These are phyloP conservation scores for Aureobasidium leucospermi DNA, from an alignment of 2,329 filamentous ascomycete species.

Conservation along the genomic window DNA sequence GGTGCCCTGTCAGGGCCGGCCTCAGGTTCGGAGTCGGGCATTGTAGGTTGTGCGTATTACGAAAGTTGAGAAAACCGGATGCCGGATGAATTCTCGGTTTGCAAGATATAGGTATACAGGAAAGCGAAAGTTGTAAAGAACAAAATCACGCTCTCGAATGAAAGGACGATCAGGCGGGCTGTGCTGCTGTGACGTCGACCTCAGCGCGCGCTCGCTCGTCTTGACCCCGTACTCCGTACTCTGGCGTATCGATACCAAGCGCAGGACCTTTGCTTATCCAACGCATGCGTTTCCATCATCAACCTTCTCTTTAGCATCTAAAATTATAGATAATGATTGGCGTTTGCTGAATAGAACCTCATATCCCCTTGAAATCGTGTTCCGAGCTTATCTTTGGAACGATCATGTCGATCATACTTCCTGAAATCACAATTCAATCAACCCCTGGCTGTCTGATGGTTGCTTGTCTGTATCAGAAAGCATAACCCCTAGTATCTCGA, in stretches of 20 bases:
- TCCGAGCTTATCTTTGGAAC: too few species aligned
- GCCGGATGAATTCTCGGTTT: not conserved
- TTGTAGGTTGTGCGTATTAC: not conserved
- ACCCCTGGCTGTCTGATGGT: not conserved
- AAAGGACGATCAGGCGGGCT: not conserved
- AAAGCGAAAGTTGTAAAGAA: not conserved
- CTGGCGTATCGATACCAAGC: not conserved
- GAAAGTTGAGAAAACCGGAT: not conserved
- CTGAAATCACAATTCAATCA: not conserved
- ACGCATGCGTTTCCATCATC: not conserved
- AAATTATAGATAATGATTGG: too few species aligned
- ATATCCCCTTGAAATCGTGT: too few species aligned
- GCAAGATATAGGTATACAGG: not conserved
- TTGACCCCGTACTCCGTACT: not conserved
- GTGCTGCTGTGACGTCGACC: slow-evolving; percentile 8
- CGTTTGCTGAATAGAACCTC: too few species aligned
- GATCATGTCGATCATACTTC: not conserved
- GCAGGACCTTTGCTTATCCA: not conserved
- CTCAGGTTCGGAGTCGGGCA: slow-evolving; percentile 23
- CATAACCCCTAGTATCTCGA: not conserved
- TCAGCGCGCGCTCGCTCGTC: not conserved
- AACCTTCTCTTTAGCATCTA: not conserved
- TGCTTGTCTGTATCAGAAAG: not conserved
- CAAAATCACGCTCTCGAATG: not conserved
- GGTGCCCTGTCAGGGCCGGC: slow-evolving; percentile 32